Conservation (phyloP, 768 basidiomycete genomes). For the Asterophora lycoperdoides region DNA sequence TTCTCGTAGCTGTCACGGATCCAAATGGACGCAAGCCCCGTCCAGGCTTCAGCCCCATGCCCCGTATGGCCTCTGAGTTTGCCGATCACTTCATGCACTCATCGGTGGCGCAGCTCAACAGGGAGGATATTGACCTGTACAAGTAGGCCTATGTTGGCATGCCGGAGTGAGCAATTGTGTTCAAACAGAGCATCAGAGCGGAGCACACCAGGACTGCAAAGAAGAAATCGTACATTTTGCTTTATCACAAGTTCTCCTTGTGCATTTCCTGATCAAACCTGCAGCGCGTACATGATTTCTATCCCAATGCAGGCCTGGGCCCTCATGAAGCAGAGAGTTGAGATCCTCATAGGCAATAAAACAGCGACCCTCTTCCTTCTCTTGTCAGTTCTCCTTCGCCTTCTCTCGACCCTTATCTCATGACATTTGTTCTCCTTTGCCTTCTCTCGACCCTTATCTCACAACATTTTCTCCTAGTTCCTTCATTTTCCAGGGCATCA, state of each 20-base stretch:
- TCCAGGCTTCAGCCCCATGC: conserved; percentile 28
- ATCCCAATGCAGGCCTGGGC: conserved; percentile 35
- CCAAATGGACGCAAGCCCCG: conserved; percentile 48
- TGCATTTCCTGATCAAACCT: neutral
- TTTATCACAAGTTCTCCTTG: neutral
- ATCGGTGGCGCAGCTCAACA: conserved; percentile 30
- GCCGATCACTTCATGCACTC: conserved; percentile 33
- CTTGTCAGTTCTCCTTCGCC: conserved; percentile 20
- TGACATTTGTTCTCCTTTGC: conserved; percentile 2
- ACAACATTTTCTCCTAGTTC: conserved; percentile 29
- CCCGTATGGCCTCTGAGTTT: conserved; percentile 46
- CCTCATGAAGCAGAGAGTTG: conserved; percentile 35
- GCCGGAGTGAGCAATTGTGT: conserved; percentile 34
- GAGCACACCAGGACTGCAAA: conserved; percentile 50
- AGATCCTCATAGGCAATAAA: conserved; percentile 33
- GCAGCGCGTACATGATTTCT: conserved; percentile 34
- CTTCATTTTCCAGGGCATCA: conserved; percentile 46
- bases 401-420: neutral
- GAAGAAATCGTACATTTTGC: conserved; percentile 21
- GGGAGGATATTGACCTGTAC: conserved; percentile 47
- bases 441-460: neutral
- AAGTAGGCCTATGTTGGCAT: conserved; percentile 39
- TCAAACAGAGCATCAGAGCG: conserved; percentile 39
- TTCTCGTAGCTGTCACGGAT: conserved; percentile 56
- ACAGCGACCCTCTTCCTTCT: conserved; percentile 26